Evolutionary conservation across 495 filamentous ascomycete species (phyloP).

Genomic region (Oidiodendron maius): DNA sequence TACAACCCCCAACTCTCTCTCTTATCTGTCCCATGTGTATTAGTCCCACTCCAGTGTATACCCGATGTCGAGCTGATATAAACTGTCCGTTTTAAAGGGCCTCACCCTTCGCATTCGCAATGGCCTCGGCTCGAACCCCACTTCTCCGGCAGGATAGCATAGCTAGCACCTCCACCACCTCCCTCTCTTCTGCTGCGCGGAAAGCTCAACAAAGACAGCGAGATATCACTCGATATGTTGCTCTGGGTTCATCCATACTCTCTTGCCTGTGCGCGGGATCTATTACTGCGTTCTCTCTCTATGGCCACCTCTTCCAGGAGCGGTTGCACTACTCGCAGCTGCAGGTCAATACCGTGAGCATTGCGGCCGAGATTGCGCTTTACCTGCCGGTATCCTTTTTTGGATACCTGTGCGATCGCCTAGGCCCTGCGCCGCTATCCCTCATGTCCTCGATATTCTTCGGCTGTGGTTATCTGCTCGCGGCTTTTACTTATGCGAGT

Average conservation of each 20-base stretch:
- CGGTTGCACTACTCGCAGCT: slow-evolving; percentile 81
- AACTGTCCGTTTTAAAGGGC: not conserved
- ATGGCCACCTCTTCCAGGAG: slow-evolving; percentile 80
- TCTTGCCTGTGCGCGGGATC: slow-evolving; percentile 71
- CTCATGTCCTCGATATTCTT: slow-evolving; percentile 68
- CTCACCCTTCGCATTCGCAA: not conserved
- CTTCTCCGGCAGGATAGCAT: slow-evolving; percentile 11
- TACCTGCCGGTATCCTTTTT: slow-evolving; percentile 87
- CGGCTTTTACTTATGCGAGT: slow-evolving; percentile 67
- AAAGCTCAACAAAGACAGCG: slow-evolving; percentile 4
- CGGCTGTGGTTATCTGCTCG: slow-evolving; percentile 74
- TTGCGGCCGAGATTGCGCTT: slow-evolving; percentile 76
- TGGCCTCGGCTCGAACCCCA: slow-evolving; percentile 18
- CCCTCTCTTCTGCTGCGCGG: slow-evolving; percentile 5
- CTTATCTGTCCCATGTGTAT: not conserved
- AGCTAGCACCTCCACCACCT: slow-evolving; percentile 7
- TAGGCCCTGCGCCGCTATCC: slow-evolving; percentile 69
- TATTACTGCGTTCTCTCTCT: slow-evolving; percentile 84
- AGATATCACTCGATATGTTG: slow-evolving; percentile 18
- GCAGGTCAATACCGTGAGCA: slow-evolving; percentile 83
- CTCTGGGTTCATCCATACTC: slow-evolving; percentile 21
- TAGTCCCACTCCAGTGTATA: not conserved
- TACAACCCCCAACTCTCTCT: not conserved
- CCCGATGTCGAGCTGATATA: not conserved
- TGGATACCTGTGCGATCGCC: slow-evolving; percentile 84